Base-by-base conservation (phyloP, 208 protist genomes). In the Acanthamoeba healyi region DNA sequence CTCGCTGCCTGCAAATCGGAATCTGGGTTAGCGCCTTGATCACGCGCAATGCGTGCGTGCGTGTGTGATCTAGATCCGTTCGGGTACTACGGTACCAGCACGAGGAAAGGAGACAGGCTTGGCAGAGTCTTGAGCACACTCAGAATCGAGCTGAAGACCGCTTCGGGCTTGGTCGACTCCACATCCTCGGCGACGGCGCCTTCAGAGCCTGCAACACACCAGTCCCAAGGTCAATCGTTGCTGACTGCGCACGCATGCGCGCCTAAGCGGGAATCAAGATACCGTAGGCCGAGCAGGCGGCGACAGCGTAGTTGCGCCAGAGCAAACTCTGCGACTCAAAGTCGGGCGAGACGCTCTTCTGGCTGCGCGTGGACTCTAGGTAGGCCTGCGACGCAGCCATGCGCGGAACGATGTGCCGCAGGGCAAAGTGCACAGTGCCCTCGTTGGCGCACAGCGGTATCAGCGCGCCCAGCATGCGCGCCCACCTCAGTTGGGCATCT, bases 261-360 rank as follows among this genome's bases (percentile, higher is more conserved):
- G n/a, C 26, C 4, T 19, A 65, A 4, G 24, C 58, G 5, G 12
- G 61, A 29, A 14, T 26, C 1, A 26, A n/a, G 24, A 67, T 54
- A 86, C 77, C 44, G 46, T 42, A 86, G 77, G 77, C 77, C 2
- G 77, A 56, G 77, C 77, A 86, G 42, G 77, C 77, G 42, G 77
- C 77, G 46, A 86, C 77, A 29, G 77, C 77, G 44, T 86, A 86
- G 77, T 86, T 86, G 77, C 77, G 77, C 77, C 77, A 86, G 77
- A 86, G 77, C 19, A 58, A 7, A 44, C 77, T 86, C 77, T 86
- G 77, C 6, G 77, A 86, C 46, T 86, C 77, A 24, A 86, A 86
- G 77, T 86, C 77, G 46, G 77, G 44, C 24, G 77, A 58, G 24
- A 61, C 14, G 44, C 5, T 86, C 77, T 86, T 86, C 46, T 86